These are phyloP conservation scores for Biancaea sappan DNA, from an alignment of 306 rosid species.

Conservation along the genomic window DNA sequence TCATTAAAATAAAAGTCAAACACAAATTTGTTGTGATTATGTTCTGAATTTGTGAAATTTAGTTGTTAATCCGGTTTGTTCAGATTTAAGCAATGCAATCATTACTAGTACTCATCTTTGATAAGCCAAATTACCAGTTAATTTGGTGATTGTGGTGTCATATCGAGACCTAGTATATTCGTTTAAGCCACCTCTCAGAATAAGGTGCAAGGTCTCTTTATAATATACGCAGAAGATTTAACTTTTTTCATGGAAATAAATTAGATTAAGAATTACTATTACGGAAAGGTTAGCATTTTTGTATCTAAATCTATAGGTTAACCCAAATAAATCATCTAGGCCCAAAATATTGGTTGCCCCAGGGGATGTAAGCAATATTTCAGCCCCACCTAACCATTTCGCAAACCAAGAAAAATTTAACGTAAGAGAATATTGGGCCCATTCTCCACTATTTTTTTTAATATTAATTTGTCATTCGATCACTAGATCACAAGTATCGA, in stretches of 20 bases:
- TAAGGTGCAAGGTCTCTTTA: slow-evolving; percentile 4
- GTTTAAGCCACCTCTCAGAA: not conserved
- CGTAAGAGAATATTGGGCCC: not conserved
- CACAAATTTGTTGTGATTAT: not conserved
- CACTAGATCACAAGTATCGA: too few species aligned
- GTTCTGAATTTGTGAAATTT: not conserved
- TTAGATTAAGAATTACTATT: not conserved
- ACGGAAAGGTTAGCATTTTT: not conserved
- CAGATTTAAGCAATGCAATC: not conserved
- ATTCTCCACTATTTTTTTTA: not conserved
- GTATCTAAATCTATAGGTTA: not conserved
- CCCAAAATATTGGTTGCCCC: not conserved
- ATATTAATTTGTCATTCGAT: too few species aligned
- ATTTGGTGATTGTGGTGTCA: not conserved
- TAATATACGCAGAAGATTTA: not conserved
- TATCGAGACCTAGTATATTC: not conserved
- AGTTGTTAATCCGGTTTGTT: not conserved
- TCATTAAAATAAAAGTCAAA: too few species aligned
- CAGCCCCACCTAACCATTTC: too few species aligned
- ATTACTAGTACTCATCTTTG: not conserved
- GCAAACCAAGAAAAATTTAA: not conserved
- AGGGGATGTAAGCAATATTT: not conserved
- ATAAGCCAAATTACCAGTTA: not conserved
- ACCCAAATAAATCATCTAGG: not conserved
- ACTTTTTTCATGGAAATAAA: not conserved